Evolutionary conservation across 495 filamentous ascomycete species (phyloP), one percentile per base, ranked within the genome.

Genomic region (Lasiosphaeriaceae sp.): DNA sequence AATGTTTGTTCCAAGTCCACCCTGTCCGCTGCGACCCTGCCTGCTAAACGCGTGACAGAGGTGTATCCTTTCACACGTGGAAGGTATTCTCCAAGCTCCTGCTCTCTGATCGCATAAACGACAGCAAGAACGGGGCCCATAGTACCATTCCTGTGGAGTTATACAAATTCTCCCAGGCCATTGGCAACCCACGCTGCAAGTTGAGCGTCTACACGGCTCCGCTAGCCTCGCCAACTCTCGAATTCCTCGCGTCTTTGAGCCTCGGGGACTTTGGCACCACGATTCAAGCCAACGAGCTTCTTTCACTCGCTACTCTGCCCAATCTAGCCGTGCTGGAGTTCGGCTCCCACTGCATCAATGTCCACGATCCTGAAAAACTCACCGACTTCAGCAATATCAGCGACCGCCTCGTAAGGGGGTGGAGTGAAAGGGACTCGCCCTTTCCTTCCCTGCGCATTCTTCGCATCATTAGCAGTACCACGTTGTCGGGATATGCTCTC

Each of bases 311-410:
- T 3, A 19, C 55, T 4, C 49, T 76, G 17, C 62, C 56, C 43
- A 70, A 68, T 24, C 52, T 76, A 3, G 71, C 56, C 11, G 61
- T 70, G 6, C 65, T 76, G 2, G 64, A 73, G 41, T 47, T 67
- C 17, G 59, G n/a, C 54, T 11, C n/a, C 39, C 14, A 17, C 39
- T 37, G 9, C 9, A 14, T 9, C 34, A 37, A 37, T 14, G 34
- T 41, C 5, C n/a, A n/a, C n/a, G n/a, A n/a, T n/a, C 9, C 2
- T 0, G 19, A 11, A 31, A 55, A 14, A 4, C 16, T 21, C 3
- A 11, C 31, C 17, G 23, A 23, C 24, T 56, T 52, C 46, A 52
- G 37, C 41, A 46, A 35, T 4, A 35, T 74, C 11, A 66, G 31
- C 14, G 71, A 76, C 50, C 46, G 61, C 9, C 46, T 74, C 8